Conservation (phyloP, 2,329 filamentous ascomycete genomes). For the Sporothrix variecibatus region DNA sequence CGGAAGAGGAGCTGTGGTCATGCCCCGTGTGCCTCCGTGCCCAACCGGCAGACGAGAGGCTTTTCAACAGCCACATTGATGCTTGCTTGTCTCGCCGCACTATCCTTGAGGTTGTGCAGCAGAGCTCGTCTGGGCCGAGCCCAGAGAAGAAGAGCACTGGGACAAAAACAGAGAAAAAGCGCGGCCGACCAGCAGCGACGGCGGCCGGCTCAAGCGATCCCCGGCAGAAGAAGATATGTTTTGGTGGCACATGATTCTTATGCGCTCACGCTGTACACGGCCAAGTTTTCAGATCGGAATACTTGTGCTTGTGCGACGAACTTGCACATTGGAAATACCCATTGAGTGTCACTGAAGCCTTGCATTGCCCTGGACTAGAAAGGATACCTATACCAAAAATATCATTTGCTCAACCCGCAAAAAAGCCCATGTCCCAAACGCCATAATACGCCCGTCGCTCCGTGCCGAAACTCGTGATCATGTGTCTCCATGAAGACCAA, state of each 20-base stretch:
- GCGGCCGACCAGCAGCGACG: slow-evolving; percentile 35
- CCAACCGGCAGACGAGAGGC: slow-evolving; percentile 71
- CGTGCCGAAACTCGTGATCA: not conserved
- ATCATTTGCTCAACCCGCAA: too few species aligned
- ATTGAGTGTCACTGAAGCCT: not conserved
- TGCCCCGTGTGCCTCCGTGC: slow-evolving; percentile 86
- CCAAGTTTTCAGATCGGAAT: not conserved
- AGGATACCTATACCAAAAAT: not conserved
- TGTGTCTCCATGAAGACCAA: not conserved
- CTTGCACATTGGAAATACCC: not conserved
- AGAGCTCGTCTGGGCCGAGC: slow-evolving; percentile 40
- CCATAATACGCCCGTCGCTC: not conserved
- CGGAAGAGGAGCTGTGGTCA: slow-evolving; percentile 65
- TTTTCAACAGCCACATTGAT: slow-evolving; percentile 91
- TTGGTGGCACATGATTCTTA: slow-evolving; percentile 40
- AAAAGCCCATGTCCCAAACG: not conserved
- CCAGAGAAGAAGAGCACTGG: slow-evolving; percentile 44
- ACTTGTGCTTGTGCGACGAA: not conserved
- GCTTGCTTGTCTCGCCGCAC: slow-evolving; percentile 82
- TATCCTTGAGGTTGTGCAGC: slow-evolving; percentile 79
- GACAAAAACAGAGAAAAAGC: slow-evolving; percentile 41
- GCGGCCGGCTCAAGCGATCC: slow-evolving; percentile 41
- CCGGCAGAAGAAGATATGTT: slow-evolving; percentile 55
- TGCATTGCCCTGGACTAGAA: not conserved
- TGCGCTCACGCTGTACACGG: too few species aligned